Conservation (phyloP, 1,284 basidiomycete genomes). For the Microbotryum scabiosae region DNA sequence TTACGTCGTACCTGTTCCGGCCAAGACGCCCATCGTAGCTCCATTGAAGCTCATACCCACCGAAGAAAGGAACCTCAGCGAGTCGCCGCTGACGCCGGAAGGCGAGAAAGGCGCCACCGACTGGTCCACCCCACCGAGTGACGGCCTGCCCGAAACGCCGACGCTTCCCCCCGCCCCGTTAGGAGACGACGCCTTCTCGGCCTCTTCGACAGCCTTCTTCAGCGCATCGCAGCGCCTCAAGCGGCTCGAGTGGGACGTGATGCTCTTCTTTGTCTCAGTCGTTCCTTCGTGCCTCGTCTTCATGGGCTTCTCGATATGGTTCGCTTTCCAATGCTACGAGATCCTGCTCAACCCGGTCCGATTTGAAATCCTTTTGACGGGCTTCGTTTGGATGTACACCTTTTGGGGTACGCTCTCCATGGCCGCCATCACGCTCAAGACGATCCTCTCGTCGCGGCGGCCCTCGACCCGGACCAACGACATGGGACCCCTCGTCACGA, state of each 20-base stretch:
- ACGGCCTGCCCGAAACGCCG: background rate
- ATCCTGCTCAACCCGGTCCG: too few species aligned
- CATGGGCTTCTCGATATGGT: constrained; percentile 9
- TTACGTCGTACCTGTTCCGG: constrained; percentile 1
- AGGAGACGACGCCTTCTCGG: background rate
- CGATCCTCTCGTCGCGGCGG: too few species aligned
- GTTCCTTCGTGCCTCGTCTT: constrained; percentile 7
- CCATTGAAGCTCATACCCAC: constrained; percentile 1
- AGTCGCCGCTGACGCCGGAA: background rate
- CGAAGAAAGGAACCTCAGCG: background rate
- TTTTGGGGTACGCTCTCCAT: too few species aligned
- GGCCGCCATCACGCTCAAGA: too few species aligned
- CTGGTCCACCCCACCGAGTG: background rate
- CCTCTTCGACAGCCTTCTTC: background rate
- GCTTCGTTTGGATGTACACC: too few species aligned
- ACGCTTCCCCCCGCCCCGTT: background rate
- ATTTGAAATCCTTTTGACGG: too few species aligned
- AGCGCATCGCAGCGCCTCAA: background rate
- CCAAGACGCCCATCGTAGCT: constrained; percentile 8
- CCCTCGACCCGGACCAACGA: too few species aligned
- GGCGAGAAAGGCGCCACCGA: background rate
- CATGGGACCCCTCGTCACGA: too few species aligned
- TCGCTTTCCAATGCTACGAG: background rate
- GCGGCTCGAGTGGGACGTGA: constrained; percentile 11
- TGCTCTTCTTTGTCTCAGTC: constrained; percentile 14